Evolutionary conservation across 164 flowering plant genomes (phyloP), one percentile per base, ranked within the genome.

Genomic region (Dillenia suffruticosa): DNA sequence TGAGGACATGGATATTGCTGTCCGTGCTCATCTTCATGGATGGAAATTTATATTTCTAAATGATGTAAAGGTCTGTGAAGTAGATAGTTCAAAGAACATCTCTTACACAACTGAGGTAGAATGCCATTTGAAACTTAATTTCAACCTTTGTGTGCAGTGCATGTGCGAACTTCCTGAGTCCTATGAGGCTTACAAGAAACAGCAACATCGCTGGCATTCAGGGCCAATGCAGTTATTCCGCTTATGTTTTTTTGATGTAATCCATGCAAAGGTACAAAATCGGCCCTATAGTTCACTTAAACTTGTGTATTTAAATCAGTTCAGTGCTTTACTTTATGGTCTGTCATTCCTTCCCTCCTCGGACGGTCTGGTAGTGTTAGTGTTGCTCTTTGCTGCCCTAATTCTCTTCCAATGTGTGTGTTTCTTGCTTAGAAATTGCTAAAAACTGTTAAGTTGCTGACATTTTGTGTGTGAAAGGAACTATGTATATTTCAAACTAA

Each of bases 151-250:
- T 69, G 40, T 67, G 67, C 76, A 92, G 98, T 86, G 93, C 75
- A 92, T 87, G 51, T 93, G 97, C 76, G 98, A 93, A 71, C 90
- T 93, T 32, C 98, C 97, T 8, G 98, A 93, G 68, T 90, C 98
- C 53, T 93, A 90, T 67, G 97, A 84, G 70, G 97, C 98, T 46
- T 90, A 90, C 85, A 90, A 83, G 71, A 93, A 93, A 71, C 98
- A 93, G 82, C 98, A 93, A 68, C 82, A 93, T 52, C 92, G 97
- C 49, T 90, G 98, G 98, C 98, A 93, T 78, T 93, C 97, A 3
- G 98, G 98, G 63, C 98, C 97, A 40, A 93, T 93, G 98, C 98
- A 93, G 70, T 58, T 93, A 63, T 90, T 93, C 68, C 87, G 98
- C 26, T 58, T 93, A 75, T 90, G 98, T 74, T 87, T 90, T 65